These are phyloP conservation scores for Chaetomium sp. DNA, from an alignment of 2,329 filamentous ascomycete species.

Conservation along the genomic window DNA sequence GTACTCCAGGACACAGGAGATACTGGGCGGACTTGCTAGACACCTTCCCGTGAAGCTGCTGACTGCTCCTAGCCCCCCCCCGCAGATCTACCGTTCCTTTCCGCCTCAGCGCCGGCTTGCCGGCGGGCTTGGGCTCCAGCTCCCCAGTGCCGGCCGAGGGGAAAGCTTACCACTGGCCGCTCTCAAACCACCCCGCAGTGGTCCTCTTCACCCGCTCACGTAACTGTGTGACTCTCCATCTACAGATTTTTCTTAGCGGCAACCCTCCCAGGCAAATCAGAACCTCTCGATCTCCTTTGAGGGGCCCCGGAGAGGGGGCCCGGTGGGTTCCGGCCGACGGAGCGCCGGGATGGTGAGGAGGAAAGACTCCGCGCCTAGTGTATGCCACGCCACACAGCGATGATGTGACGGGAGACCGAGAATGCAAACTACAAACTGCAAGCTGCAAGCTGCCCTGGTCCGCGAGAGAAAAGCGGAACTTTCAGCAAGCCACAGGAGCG, in stretches of 20 bases:
- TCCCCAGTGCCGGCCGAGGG: no score
- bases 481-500: conserved; percentile 11
- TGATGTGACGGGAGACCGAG: neutral
- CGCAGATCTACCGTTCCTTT: neutral
- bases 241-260: no score
- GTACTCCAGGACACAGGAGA: no score
- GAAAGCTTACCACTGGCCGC: no score
- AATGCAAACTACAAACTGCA: neutral
- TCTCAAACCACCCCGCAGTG: no score
- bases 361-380: neutral
- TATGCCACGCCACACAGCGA: neutral
- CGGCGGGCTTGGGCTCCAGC: neutral
- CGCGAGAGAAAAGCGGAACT: conserved; percentile 2
- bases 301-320: neutral
- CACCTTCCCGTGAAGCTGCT: neutral
- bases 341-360: neutral
- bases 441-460: conserved; percentile 2
- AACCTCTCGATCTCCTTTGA: neutral
- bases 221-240: no score
- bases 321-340: neutral
- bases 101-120: neutral
- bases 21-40: no score
- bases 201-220: no score
- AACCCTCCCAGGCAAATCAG: no score
- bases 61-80: neutral